These are phyloP conservation scores for Wickerhamomyces pijperi DNA, from an alignment of 805 yeast genomes.

Conservation along the genomic window DNA sequence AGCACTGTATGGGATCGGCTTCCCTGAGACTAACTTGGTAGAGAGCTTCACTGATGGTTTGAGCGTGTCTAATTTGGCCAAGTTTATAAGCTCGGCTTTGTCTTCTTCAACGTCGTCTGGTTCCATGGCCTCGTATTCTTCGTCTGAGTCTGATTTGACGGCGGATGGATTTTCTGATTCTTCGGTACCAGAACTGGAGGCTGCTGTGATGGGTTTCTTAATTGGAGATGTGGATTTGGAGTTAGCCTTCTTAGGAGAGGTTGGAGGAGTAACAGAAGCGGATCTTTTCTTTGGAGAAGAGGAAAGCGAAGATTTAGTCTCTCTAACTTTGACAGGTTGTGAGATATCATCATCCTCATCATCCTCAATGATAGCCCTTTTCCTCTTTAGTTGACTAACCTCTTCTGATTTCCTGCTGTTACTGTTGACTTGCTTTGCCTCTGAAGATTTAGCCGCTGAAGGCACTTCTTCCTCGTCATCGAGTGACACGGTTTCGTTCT, in stretches of 20 bases:
- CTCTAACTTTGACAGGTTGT: neutral
- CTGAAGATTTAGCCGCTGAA: neutral
- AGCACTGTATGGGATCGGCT: slow-evolving; percentile 25
- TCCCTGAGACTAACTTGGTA: slow-evolving; percentile 2
- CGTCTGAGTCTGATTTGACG: neutral
- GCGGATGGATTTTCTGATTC: too few relatives aligned
- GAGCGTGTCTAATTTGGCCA: slow-evolving; percentile 6
- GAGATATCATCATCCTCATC: neutral
- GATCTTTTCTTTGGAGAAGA: too few relatives aligned
- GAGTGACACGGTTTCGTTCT: neutral
- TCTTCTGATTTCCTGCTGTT: neutral
- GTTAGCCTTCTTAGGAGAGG: neutral
- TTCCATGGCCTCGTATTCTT: slow-evolving; percentile 1
- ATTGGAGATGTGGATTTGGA: neutral
- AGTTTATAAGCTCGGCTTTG: slow-evolving; percentile 8
- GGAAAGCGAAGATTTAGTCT: neutral
- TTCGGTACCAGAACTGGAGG: neutral
- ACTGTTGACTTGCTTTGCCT: neutral
- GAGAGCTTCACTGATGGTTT: neutral
- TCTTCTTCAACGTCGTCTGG: slow-evolving; percentile 5
- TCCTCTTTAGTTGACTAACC: neutral
- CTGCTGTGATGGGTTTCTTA: neutral
- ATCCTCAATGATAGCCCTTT: neutral
- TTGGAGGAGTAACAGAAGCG: too few relatives aligned
- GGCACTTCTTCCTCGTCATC: neutral